Conservation (phyloP, 108 stramenopile genomes). For the Poteriospumella lacustris region DNA sequence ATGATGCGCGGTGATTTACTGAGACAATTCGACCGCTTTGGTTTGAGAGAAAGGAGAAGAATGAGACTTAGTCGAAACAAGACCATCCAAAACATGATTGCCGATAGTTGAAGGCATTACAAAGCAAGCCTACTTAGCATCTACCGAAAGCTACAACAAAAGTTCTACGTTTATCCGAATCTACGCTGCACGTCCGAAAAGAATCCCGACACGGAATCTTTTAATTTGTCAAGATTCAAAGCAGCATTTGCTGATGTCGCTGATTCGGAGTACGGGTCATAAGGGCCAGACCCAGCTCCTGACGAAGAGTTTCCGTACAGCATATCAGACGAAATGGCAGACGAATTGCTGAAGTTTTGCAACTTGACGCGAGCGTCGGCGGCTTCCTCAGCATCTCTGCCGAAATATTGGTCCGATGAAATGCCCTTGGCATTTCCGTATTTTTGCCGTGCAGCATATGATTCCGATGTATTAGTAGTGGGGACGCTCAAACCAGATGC, state of each 20-base stretch:
- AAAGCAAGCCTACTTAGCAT: no score
- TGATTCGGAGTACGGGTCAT: background rate
- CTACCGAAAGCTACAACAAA: no score
- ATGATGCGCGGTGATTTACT: no score
- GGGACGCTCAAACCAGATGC: background rate
- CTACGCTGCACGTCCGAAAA: background rate
- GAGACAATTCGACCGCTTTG: no score
- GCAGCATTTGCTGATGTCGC: background rate
- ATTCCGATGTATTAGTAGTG: background rate
- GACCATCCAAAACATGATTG: no score
- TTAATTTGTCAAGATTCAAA: background rate
- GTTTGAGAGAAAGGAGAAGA: no score
- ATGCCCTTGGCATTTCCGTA: conserved; percentile 18
- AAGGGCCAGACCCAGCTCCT: background rate
- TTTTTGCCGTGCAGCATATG: conserved; percentile 14
- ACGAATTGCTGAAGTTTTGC: background rate
- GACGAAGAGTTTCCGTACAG: background rate
- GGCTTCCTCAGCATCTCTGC: background rate
- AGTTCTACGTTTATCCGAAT: background rate
- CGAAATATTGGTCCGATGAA: conserved; percentile 22
- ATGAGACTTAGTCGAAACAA: no score
- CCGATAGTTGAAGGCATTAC: no score
- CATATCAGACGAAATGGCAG: conserved; percentile 22
- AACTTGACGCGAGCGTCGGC: background rate
- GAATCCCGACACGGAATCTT: conserved; percentile 17